Evolutionary conservation across 2,329 filamentous ascomycete genomes (phyloP), one percentile per base, ranked within the genome.

Genomic region (Aspergillus pseudoterreus): DNA sequence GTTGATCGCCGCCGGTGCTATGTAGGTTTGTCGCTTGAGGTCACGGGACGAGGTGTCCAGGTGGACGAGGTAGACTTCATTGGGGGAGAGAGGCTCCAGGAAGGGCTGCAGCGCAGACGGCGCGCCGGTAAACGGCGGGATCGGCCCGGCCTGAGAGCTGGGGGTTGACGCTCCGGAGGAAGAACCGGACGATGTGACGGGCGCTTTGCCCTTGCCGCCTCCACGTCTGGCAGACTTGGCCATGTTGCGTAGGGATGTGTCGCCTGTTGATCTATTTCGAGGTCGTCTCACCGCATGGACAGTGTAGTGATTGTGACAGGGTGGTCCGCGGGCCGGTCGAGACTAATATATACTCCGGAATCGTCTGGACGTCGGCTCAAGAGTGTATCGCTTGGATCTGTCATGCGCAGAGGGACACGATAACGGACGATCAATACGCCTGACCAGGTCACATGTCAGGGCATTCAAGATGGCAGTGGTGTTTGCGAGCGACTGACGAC

Each of bases 21-120:
- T 63, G 72, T 96, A 96, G 63, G 95, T 87, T 64, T 89, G 87
- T 67, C 82, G 82, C 74, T 96, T 96, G 73, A 92, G 83, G 24
- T 79, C 77, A 17, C 73, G 71, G 0, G 85, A 84, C 55, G 87
- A 84, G 54, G 73, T 75, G 77, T 96, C 92, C 71, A 95, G 77
- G 75, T 96, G 91, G 27, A 87, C 80, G 63, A 96, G 82, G 79
- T 96, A 96, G 67, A 95, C 80, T 69, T 89, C 83, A 50, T 81
- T 74, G 50, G 81, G 77, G 52, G 84, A 80, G 53, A 96, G 84
- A 41, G 77, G 80, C 33, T 80, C 74, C 64, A 88, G 78, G 67
- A 95, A 86, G 10, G 84, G 80, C 46, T 78, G 63, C 49, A 95
- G 80, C 30, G 78, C 76, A 45, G 81, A 69, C 1, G 88, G 82